phyloP scores from a whole-genome alignment of 1,139 yeast species.

The Scheffersomyces parashehatae region DNA sequence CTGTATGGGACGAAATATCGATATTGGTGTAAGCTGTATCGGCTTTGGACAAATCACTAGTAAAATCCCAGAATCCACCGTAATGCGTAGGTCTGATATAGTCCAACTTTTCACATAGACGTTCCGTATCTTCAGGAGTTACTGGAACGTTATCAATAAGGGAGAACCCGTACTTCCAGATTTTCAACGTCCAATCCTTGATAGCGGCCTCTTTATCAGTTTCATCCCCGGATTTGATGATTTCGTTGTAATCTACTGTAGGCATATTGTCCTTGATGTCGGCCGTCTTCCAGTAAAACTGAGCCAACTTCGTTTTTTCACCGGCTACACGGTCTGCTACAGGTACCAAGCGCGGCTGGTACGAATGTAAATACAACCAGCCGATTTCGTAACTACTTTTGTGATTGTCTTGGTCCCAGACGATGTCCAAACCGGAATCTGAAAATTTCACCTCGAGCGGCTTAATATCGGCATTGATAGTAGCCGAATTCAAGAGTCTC shows the following conservation, averaged over 20 bases:
- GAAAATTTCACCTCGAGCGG: constrained; percentile 26
- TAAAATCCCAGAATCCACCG: constrained; percentile 83
- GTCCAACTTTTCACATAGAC: constrained; percentile 58
- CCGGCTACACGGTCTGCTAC: constrained; percentile 27
- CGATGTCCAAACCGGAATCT: constrained; percentile 23
- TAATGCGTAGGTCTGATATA: constrained; percentile 74
- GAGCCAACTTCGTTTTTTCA: constrained; percentile 28
- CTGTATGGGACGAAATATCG: constrained; percentile 69
- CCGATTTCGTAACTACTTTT: constrained; percentile 42
- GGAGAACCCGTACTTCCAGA: constrained; percentile 64
- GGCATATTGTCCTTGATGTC: constrained; percentile 48
- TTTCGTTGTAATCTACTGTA: constrained; percentile 46
- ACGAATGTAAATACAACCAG: constrained; percentile 64
- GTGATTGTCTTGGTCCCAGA: constrained; percentile 55
- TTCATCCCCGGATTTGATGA: constrained; percentile 40
- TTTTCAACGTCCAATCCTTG: constrained; percentile 60
- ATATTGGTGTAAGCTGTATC: constrained; percentile 78
- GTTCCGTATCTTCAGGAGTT: constrained; percentile 61
- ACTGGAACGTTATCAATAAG: constrained; percentile 65
- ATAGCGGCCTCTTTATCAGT: constrained; percentile 46
- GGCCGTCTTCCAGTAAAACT: constrained; percentile 50
- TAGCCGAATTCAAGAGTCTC: constrained; percentile 59
- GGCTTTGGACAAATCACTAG: constrained; percentile 67
- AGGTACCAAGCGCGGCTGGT: constrained; percentile 51
- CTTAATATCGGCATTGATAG: constrained; percentile 48